Base-by-base conservation (phyloP, 2,329 filamentous ascomycete genomes). In the Neoascochyta sp. region DNA sequence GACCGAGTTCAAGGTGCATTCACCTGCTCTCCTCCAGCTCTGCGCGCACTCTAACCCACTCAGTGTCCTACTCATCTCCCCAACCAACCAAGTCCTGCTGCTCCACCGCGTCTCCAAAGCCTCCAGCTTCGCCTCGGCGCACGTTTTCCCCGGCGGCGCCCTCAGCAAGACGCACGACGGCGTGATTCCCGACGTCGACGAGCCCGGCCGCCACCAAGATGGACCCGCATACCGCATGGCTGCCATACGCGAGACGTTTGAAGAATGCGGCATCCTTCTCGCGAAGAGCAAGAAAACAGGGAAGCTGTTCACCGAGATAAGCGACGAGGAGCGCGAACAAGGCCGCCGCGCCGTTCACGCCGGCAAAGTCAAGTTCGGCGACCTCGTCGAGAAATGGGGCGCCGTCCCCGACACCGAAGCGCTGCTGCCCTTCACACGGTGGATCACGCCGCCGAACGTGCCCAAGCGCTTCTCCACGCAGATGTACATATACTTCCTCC, bases 401-500 rank as follows among this genome's bases (percentile, higher is more conserved):
- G 81, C 75, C 0, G 63, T 71, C 8, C 66, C 80, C 3, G 87
- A 94, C 59, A 73, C 73, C 30, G 81, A 81, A 2, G 69, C 72
- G 20, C 67, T 95, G 3, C 68, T 86, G 6, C 87, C 89, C 0
- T 95, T 94, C 55, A 95, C 89, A 0, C 78, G 86, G 31, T 96
- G 92, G 92, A 74, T 96, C 33, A 96, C 92, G 3, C 90, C 90
- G 0, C 63, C 70, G 1, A 78, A 76, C 39, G 68, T 82, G 2
- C 75, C 80, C 0, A 86, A 81, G 49, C 76, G 92, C 24, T 98
- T 93, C 66, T 86, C 85, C 0, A 95, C 90, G 1, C 89, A 95
- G 58, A 96, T 96, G 90, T 98, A 96, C 64, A 62, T 96, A 8
- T 95, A 95, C 64, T 81, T 93, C 62, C 73, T 95, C 3, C 88